Evolutionary conservation across 352 stramenopile species (phyloP), one percentile per base, ranked within the genome.

Genomic region (Globisporangium paroecandrum): DNA sequence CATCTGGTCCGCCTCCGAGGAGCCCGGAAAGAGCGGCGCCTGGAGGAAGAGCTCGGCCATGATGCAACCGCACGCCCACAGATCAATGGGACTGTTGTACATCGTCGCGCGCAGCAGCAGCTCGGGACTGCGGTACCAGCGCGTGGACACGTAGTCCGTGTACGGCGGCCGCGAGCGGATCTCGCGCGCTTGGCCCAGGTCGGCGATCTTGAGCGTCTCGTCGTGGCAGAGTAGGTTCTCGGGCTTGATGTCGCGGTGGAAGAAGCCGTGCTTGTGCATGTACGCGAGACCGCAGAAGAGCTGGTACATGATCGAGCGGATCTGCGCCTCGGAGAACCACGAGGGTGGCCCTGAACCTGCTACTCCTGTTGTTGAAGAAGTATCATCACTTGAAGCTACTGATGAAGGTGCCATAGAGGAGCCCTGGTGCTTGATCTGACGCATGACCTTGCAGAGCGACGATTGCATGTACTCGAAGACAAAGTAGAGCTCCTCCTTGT

Each of bases 1-100:
- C 29, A 99, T 89, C 76, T 99, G 93, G 78, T 99, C 97, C 22
- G 95, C 89, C 72, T 99, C 97, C 22, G 79, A 95, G 20, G 77
- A 88, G 5, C 97, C 84, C n/a, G 85, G 77, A 64, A 94, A 96
- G 9, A 93, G 67, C 25, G 83, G 83, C n/a, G 77, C 72, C 47
- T 85, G 86, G 10, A 90, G 63, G 15, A 79, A 87, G 24, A 94
- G 79, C 72, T 96, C 88, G n/a, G 85, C 87, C 71, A 92, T 77
- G 62, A 91, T 93, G 59, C 85, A 95, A 32, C 86, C 87, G 32
- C 83, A 92, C 10, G 88, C 85, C 87, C 88, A 96, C 58, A 96
- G 72, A 47, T 96, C 88, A 47, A 93, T 89, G 3, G 84, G 84
- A 34, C 78, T 90, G 66, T 93, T 93, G 74, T 95, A 95, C 41